Base-by-base conservation (phyloP, 495 filamentous ascomycete genomes). In the Aspergillus steynii region DNA sequence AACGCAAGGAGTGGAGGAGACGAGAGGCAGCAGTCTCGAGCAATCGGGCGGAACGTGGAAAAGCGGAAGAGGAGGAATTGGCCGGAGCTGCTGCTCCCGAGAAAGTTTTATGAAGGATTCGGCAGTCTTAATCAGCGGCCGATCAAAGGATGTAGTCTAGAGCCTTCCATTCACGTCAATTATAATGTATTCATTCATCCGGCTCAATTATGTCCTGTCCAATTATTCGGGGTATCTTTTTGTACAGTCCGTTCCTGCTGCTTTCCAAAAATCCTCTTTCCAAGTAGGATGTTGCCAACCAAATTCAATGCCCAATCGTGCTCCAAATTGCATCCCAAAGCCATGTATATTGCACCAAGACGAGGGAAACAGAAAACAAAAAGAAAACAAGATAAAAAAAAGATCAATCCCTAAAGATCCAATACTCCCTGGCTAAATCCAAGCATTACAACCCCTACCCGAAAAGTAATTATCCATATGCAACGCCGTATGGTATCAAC, bases 41-140 rank as follows among this genome's bases (percentile, higher is more conserved):
- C 15, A 46, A 37, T 52, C 59, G 29, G 14, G 26, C 14, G 55
- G 61, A 54, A 55, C 61, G 64, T 66, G 48, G 59, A 65, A 34
- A 42, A 59, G 52, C 53, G 61, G 49, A 20, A 47, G 46, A 45
- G 20, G 45, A 8, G 20, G 47, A 49, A 29, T 9, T 27, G 49
- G 49, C 49, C 28, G 49, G 49, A 50, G 15, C 25, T 10, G 49
- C 20, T 25, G 49, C 20, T 50, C 49, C 37, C 37, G 37, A 42
- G 37, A 42, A 42, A 42, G 37, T 42, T 42, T 42, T 42, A 42
- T 42, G 37, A 42, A 42, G 37, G 37, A 42, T 42, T 42, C 12
- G 37, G 37, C 9, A 20, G 37, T 42, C 37, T 42, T 42, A 42
- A 14, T 42, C 37, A 42, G 37, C 37, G 7, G 31, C 31, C 20